Conservation (phyloP, 2,329 filamentous ascomycete species). For the Clarireedia sp. region DNA sequence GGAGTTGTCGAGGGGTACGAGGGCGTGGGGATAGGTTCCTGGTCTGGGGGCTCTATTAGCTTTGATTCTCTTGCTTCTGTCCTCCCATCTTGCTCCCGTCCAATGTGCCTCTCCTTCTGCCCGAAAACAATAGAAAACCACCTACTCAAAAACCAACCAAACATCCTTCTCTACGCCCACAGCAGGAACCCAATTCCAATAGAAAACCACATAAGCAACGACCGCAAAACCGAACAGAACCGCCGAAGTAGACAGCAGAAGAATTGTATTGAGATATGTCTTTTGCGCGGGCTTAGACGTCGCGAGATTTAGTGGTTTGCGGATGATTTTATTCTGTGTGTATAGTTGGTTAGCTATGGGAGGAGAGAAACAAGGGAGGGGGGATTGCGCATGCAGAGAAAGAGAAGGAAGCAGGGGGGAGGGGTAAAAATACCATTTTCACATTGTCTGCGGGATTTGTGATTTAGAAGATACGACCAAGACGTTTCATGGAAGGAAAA, state of each 20-base stretch:
- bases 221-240: conserved; percentile 50
- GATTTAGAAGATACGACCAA: no score
- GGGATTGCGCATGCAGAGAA: neutral
- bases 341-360: neutral
- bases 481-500: no score
- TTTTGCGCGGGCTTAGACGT: conserved; percentile 54
- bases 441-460: no score
- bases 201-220: conserved; percentile 58
- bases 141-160: conserved; percentile 58
- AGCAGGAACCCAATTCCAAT: conserved; percentile 59
- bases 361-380: neutral
- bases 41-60: conserved; percentile 28
- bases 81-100: no score
- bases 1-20: conserved; percentile 31
- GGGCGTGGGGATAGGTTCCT: conserved; percentile 29
- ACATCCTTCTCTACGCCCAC: conserved; percentile 54
- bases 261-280: conserved; percentile 51
- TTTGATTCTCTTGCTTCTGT: neutral
- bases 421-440: no score
- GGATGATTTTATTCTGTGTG: conserved; percentile 41
- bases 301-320: conserved; percentile 45
- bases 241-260: conserved; percentile 37
- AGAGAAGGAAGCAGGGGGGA: neutral
- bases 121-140: neutral
- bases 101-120: no score